These are phyloP conservation scores for Halenospora varia DNA, from an alignment of 495 filamentous ascomycete genomes.

Conservation along the genomic window DNA sequence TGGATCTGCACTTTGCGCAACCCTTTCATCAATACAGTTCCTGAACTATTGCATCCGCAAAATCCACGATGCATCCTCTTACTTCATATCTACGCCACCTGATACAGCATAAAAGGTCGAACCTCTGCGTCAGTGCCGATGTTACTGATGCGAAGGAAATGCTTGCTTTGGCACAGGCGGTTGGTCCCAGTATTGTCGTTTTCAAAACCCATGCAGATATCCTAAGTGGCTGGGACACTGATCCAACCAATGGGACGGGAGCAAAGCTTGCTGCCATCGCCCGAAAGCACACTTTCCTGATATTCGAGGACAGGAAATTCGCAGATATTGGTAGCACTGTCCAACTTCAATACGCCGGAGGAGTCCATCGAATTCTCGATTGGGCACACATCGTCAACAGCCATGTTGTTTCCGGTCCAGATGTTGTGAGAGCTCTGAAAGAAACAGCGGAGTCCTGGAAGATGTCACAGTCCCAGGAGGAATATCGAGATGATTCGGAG, in stretches of 20 bases:
- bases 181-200: conserved; percentile 66
- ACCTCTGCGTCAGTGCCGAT: conserved; percentile 81
- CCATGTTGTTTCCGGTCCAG: conserved; percentile 69
- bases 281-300: conserved; percentile 71
- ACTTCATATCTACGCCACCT: conserved; percentile 64
- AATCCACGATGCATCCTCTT: conserved; percentile 45
- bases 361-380: conserved; percentile 66
- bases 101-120: conserved; percentile 70
- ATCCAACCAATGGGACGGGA: conserved; percentile 55
- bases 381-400: conserved; percentile 84
- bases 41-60: too few relatives aligned
- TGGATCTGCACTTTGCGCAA: background rate
- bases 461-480: conserved; percentile 46
- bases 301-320: conserved; percentile 86
- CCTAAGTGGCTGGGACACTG: conserved; percentile 62
- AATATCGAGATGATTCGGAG: conserved; percentile 40
- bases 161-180: conserved; percentile 53
- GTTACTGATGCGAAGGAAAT: conserved; percentile 70
- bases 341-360: conserved; percentile 74
- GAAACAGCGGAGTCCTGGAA: conserved; percentile 52
- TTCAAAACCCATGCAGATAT: conserved; percentile 78
- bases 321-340: conserved; percentile 81
- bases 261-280: conserved; percentile 58
- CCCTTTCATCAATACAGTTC: too few relatives aligned
- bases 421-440: conserved; percentile 67